Conservation (phyloP, 2,329 filamentous ascomycete species). For the Dendryphion nanum region DNA sequence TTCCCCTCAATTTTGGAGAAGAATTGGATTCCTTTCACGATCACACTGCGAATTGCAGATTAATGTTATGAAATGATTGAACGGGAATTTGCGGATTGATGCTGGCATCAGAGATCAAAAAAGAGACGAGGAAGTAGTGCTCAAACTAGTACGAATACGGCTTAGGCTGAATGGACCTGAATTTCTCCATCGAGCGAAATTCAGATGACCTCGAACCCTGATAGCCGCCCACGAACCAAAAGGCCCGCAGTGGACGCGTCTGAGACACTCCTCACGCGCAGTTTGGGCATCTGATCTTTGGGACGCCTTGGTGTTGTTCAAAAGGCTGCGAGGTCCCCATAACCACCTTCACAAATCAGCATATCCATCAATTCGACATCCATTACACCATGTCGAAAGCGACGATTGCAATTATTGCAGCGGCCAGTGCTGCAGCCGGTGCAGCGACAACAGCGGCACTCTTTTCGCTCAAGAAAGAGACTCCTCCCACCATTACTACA, state of each 20-base stretch:
- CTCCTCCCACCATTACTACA: constrained; percentile 20
- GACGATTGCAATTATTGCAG: constrained; percentile 50
- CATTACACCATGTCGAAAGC: constrained; percentile 48
- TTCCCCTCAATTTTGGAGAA: too few species aligned
- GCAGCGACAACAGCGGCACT: constrained; percentile 50
- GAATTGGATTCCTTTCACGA: too few species aligned
- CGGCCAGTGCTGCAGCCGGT: constrained; percentile 48
- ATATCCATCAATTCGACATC: too few species aligned
- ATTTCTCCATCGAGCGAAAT: constrained; percentile 17
- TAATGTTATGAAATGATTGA: too few species aligned
- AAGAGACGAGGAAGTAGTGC: too few species aligned
- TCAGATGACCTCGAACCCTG: constrained; percentile 25
- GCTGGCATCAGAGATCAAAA: too few species aligned
- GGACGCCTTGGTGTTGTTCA: constrained; percentile 1
- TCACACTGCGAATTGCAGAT: too few species aligned
- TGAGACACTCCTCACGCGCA: constrained; percentile 37
- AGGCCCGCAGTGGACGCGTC: constrained; percentile 31
- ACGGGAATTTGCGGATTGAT: too few species aligned
- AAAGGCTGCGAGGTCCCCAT: constrained; percentile 1
- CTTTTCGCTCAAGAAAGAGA: constrained; percentile 38
- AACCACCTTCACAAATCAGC: background rate
- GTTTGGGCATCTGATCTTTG: constrained; percentile 25
- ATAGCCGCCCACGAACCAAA: constrained; percentile 30
- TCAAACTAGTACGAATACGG: too few species aligned
- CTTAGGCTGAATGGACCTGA: constrained; percentile 3